Evolutionary conservation across 768 basidiomycete species (phyloP), one percentile per base, ranked within the genome.

Genomic region (Boletus rufocinnamomeus): DNA sequence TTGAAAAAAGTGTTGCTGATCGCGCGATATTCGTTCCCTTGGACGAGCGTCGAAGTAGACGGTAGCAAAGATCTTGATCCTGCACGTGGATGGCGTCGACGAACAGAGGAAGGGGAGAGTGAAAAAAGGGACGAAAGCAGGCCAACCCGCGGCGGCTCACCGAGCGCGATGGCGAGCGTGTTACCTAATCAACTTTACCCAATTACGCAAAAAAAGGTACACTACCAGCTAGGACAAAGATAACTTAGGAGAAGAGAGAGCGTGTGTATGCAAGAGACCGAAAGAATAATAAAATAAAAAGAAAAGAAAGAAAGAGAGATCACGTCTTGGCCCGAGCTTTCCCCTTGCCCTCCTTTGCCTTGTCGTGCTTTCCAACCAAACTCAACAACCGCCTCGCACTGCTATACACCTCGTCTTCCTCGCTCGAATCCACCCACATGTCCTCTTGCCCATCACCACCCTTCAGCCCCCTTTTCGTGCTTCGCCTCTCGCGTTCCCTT

Each of bases 351-450:
- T 59, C 28, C n/a, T 48, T 32, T n/a, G 6, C 47, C 48, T 32
- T 32, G 34, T 51, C 38, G 19, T 19, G 64, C 74, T 76, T 61
- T 72, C 78, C 77, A 28, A 77, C 74, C 62, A 76, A 74, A 43
- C 70, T 76, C 64, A 92, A 75, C 69, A 87, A 53, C 56, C 62
- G 76, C 73, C 80, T 81, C 54, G 88, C 90, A 23, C 66, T 76
- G 53, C 75, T 64, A 74, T 92, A 91, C 69, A 79, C 85, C 59
- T 80, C 85, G 66, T 89, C 88, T 63, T 90, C 87, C 51, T 88
- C 87, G 65, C 87, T 86, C 63, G 89, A 89, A 64, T 93, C 87
- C 59, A 80, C 79, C 91, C 89, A 91, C 59, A 84, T 67, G 61
- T 84, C 82, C 43, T 34, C 47, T 43, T 10, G 30, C 35, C 8